Evolutionary conservation across 106 monocot species (phyloP).

Genomic region (Allium sativum): DNA sequence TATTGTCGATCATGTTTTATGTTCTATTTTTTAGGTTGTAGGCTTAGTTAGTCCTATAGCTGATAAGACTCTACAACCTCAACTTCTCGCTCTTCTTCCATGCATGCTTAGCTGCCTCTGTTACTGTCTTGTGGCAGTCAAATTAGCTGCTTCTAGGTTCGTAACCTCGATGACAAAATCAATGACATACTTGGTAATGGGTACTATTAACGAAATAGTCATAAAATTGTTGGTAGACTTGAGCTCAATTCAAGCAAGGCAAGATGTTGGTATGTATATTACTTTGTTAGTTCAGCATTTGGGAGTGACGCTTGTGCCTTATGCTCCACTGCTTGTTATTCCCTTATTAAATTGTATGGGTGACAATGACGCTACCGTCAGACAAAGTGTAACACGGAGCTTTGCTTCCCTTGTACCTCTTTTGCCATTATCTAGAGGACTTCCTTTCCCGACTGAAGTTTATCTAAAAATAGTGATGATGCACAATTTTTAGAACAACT

Average conservation of each 20-base stretch:
- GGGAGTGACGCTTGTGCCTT: slow-evolving; percentile 71
- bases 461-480: slow-evolving; percentile 76
- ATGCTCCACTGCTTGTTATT: slow-evolving; percentile 90
- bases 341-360: slow-evolving; percentile 94
- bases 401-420: slow-evolving; percentile 96
- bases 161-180: slow-evolving; percentile 85
- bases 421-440: slow-evolving; percentile 74
- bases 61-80: slow-evolving; percentile 38
- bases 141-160: slow-evolving; percentile 87
- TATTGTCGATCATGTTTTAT: too few relatives aligned
- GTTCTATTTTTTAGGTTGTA: slow-evolving; percentile 40
- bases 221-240: slow-evolving; percentile 79
- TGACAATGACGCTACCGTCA: slow-evolving; percentile 67
- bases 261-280: slow-evolving; percentile 86
- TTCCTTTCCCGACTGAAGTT: slow-evolving; percentile 43
- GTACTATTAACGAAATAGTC: slow-evolving; percentile 54
- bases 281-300: slow-evolving; percentile 82
- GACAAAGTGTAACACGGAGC: slow-evolving; percentile 87
- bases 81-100: slow-evolving; percentile 76
- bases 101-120: slow-evolving; percentile 59
- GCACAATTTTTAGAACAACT: slow-evolving; percentile 85
- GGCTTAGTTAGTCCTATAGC: slow-evolving; percentile 63
- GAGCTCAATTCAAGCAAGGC: slow-evolving; percentile 65
- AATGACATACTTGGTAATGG: slow-evolving; percentile 71
- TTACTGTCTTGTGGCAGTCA: slow-evolving; percentile 80